Conservation (phyloP, 1,139 yeast species). For the Geotrichum klebahnii region DNA sequence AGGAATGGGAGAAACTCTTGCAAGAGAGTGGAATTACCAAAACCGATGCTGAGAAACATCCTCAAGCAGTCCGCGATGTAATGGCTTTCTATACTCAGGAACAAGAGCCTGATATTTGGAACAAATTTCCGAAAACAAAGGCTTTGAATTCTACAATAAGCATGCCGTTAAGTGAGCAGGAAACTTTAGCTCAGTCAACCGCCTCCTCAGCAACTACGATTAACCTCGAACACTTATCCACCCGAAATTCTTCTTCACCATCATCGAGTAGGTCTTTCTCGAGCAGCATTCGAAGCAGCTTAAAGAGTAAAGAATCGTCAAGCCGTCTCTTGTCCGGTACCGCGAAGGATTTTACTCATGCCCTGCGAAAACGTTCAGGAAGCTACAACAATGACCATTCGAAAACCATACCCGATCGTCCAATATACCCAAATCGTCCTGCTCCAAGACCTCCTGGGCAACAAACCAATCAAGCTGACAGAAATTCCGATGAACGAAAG, state of each 20-base stretch:
- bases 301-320: conserved; percentile 20
- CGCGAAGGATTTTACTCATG: conserved; percentile 20
- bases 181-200: conserved; percentile 13
- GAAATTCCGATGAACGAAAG: conserved; percentile 50
- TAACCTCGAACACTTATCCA: conserved; percentile 17
- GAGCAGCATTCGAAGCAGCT: conserved; percentile 19
- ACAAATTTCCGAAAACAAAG: conserved; percentile 55
- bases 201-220: neutral
- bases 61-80: conserved; percentile 90
- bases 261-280: conserved; percentile 12
- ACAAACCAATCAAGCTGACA: conserved; percentile 44
- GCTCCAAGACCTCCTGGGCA: conserved; percentile 53
- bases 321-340: conserved; percentile 17
- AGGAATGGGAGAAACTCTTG: conserved; percentile 82
- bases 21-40: conserved; percentile 82
- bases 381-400: conserved; percentile 6
- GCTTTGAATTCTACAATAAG: conserved; percentile 30
- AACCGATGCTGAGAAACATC: conserved; percentile 82
- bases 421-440: conserved; percentile 62
- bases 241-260: conserved; percentile 7
- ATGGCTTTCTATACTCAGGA: conserved; percentile 76
- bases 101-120: conserved; percentile 66
- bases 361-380: conserved; percentile 20
- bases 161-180: conserved; percentile 25
- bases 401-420: conserved; percentile 13